phyloP scores from a whole-genome alignment of 2,329 filamentous ascomycete genomes.

The Colletotrichum nymphaeae region DNA sequence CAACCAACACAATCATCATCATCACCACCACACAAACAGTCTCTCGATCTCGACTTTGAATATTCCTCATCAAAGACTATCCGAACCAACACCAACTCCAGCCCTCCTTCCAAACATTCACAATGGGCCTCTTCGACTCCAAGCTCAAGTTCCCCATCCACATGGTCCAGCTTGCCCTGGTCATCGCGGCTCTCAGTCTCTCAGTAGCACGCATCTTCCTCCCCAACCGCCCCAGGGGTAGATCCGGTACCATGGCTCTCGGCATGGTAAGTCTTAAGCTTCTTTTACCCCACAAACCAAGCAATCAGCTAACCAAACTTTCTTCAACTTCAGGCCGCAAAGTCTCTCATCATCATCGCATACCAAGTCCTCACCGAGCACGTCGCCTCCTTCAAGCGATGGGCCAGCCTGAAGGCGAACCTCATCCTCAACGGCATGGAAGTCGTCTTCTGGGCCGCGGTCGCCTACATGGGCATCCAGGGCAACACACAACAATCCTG shows the following conservation, averaged over 20 bases:
- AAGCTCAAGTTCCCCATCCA: conserved; percentile 32
- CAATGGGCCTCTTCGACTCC: neutral
- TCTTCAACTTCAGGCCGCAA: conserved; percentile 41
- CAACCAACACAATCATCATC: neutral
- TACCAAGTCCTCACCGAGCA: conserved; percentile 54
- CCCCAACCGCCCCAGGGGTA: conserved; percentile 9
- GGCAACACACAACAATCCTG: conserved; percentile 17
- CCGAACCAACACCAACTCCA: neutral
- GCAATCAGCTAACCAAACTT: neutral
- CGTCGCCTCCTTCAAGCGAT: conserved; percentile 44
- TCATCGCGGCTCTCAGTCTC: conserved; percentile 14
- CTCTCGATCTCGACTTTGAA: too few species aligned
- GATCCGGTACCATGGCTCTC: conserved; percentile 26
- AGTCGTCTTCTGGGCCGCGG: conserved; percentile 53
- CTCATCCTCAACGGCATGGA: conserved; percentile 54
- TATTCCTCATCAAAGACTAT: neutral
- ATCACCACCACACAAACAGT: neutral
- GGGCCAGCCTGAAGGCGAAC: conserved; percentile 53
- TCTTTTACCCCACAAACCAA: neutral
- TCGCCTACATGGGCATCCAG: conserved; percentile 39
- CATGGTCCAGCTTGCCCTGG: conserved; percentile 27
- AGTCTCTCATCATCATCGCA: conserved; percentile 52
- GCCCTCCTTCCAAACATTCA: neutral
- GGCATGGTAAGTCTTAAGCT: conserved; percentile 23
- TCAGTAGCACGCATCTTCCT: conserved; percentile 28